Evolutionary conservation across 2,329 filamentous ascomycete species (phyloP), one percentile per base, ranked within the genome.

Genomic region (Colletotrichum tanaceti): DNA sequence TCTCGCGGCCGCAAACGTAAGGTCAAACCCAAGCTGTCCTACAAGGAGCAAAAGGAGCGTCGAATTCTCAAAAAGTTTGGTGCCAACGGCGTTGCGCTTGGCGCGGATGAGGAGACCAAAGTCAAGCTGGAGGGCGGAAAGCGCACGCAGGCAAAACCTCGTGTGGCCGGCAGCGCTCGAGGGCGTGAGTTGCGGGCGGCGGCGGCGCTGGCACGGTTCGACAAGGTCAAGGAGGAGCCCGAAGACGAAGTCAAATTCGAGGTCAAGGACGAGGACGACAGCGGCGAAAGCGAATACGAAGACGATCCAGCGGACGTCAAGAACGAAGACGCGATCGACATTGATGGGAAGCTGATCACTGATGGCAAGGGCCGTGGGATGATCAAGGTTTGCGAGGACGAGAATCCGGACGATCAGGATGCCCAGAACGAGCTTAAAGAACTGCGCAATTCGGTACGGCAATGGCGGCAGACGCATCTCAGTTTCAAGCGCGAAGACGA

Each of bases 51-150:
- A 73, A 90, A 93, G 77, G 89, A 93, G 76, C 84, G 88, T 71
- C 85, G 89, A 61, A 93, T 93, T 53, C 79, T 88, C 72, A 93
- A 87, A 78, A 94, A 93, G 77, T 95, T 96, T 77, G 93, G 93
- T 5, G 85, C 83, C 35, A 89, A 90, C 50, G 93, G 93, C 0
- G 81, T 89, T 35, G 81, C 87, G 0, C 81, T 96, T 1, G 93
- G 93, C 0, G 90, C 89, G 4, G 91, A 94, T 70, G 89, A 91
- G 38, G 84, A 84, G 43, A 79, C 84, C 43, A 91, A 93, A 74
- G 82, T 86, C 22, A 87, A 88, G 75, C 79, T 94, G 16, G 92
- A 94, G 76, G 86, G 86, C 41, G 90, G 90, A 1, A 90, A 87
- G 74, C 84, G 84, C 65, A 82, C 86, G 1, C 84, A 86, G 32